Evolutionary conservation across 2,329 filamentous ascomycete genomes (phyloP).

Genomic region (Trichothecium sympodiale): DNA sequence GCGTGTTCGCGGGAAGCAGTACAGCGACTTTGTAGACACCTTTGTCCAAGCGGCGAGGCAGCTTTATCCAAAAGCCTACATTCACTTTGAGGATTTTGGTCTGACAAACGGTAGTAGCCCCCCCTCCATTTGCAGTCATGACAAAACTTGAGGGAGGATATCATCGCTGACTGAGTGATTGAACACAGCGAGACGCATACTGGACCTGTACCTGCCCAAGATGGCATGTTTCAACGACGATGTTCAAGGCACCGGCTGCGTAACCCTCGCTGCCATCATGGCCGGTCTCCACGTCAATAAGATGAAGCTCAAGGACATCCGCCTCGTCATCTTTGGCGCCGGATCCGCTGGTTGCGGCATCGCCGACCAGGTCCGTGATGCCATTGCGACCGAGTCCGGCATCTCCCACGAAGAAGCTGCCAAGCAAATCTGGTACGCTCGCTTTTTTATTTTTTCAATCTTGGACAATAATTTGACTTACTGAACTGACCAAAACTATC

Average conservation of each 20-base stretch:
- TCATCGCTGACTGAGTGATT: not conserved
- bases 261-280: conserved; percentile 74
- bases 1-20: conserved; percentile 58
- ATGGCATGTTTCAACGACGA: conserved; percentile 88
- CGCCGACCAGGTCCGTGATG: conserved; percentile 72
- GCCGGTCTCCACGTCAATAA: conserved; percentile 61
- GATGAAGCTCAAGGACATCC: conserved; percentile 54
- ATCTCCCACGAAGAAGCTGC: conserved; percentile 64
- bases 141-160: no score
- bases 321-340: conserved; percentile 67
- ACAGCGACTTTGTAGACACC: conserved; percentile 64
- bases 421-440: conserved; percentile 62
- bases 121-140: not conserved
- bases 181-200: conserved; percentile 50
- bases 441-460: not conserved
- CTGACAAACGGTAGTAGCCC: conserved; percentile 48
- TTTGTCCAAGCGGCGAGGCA: conserved; percentile 61
- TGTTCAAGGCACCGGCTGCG: conserved; percentile 79
- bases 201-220: conserved; percentile 62
- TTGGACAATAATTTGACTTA: not conserved
- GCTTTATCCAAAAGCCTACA: conserved; percentile 67
- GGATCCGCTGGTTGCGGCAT: conserved; percentile 79
- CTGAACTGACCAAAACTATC: not conserved
- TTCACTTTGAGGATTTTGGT: conserved; percentile 88
- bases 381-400: conserved; percentile 57